Evolutionary conservation across 805 yeast species (phyloP).

Genomic region (Lipomyces mesembrius): DNA sequence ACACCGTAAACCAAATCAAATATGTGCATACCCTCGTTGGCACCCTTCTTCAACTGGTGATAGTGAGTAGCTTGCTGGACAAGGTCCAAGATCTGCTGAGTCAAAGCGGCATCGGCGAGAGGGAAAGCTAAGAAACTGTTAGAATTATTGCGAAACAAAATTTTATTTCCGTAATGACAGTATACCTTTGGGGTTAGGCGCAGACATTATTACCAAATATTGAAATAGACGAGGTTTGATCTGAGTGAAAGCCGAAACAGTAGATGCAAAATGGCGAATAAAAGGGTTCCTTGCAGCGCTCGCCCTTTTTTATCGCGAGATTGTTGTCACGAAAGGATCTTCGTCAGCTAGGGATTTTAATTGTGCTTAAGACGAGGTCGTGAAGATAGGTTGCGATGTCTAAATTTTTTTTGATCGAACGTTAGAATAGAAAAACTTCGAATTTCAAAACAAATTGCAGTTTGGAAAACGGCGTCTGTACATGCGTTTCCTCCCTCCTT

Average conservation of each 20-base stretch:
- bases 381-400: background rate
- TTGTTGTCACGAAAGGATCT: background rate
- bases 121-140: conserved; percentile 75
- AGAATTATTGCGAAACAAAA: background rate
- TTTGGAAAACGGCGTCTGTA: background rate
- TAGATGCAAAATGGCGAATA: conserved; percentile 5
- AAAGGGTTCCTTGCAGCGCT: conserved; percentile 48
- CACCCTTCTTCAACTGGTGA: conserved; percentile 99
- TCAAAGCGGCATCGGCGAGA: conserved; percentile 91
- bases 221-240: conserved; percentile 7
- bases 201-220: conserved; percentile 58
- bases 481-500: too few species aligned
- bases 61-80: conserved; percentile 97
- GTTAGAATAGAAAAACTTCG: background rate
- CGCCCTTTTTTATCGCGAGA: conserved; percentile 41
- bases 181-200: conserved; percentile 83
- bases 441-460: background rate
- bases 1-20: background rate
- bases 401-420: background rate
- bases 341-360: background rate
- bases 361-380: background rate
- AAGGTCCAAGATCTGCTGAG: conserved; percentile 96
- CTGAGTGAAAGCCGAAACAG: background rate
- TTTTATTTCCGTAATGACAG: background rate
- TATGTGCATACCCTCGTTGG: conserved; percentile 86